Evolutionary conservation across 2,329 filamentous ascomycete species (phyloP).

Genomic region (Stromatinia cepivora): DNA sequence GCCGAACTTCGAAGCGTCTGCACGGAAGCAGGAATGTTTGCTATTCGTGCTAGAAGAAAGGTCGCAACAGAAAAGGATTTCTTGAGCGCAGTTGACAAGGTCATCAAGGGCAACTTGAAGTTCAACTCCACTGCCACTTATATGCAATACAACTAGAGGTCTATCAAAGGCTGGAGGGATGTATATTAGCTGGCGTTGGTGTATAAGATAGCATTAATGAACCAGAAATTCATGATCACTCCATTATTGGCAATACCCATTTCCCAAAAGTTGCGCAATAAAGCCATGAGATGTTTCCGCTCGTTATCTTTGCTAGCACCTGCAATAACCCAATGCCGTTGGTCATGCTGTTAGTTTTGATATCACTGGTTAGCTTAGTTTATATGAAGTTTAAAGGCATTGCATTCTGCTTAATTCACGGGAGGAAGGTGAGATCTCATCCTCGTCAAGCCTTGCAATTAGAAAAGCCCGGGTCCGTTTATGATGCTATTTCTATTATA

Average conservation of each 20-base stretch:
- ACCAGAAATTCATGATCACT: slow-evolving; percentile 25
- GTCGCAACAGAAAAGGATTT: slow-evolving; percentile 99
- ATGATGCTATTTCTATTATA: no score
- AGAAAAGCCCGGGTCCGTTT: no score
- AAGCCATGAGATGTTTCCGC: not conserved
- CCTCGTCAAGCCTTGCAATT: no score
- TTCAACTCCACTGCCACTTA: slow-evolving; percentile 99
- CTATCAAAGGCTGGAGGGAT: slow-evolving; percentile 28
- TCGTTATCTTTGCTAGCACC: not conserved
- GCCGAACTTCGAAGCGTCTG: slow-evolving; percentile 95
- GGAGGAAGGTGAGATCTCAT: no score
- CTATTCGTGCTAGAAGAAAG: slow-evolving; percentile 91
- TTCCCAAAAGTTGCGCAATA: not conserved
- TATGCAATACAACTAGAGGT: slow-evolving; percentile 92
- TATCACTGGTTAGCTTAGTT: not conserved
- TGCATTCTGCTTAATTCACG: not conserved
- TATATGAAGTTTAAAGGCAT: not conserved
- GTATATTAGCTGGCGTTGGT: slow-evolving; percentile 41
- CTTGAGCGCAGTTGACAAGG: slow-evolving; percentile 95
- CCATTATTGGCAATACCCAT: not conserved
- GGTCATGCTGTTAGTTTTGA: not conserved
- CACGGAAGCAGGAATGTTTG: slow-evolving; percentile 98
- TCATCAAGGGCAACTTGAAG: slow-evolving; percentile 98
- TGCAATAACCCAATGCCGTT: not conserved
- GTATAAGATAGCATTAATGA: slow-evolving; percentile 38